phyloP scores from a whole-genome alignment of 176 grass and related monocot genomes.

The Carex myosuroides region DNA sequence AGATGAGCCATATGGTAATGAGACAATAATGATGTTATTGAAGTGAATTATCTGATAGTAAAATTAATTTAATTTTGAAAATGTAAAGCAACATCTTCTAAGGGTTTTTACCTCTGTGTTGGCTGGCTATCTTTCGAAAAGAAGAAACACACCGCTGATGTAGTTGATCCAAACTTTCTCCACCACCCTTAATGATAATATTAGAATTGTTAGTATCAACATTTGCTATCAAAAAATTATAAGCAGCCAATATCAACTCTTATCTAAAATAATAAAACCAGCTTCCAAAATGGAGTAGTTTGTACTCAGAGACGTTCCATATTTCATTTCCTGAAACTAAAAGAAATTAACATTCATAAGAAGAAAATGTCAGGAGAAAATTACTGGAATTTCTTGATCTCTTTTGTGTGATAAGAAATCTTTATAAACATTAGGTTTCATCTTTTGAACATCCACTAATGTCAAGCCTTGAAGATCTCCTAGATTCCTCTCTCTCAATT shows the following conservation, averaged over 20 bases:
- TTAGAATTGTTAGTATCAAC: not conserved
- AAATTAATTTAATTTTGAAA: not conserved
- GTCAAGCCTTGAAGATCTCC: constrained; percentile 84
- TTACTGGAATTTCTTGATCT: constrained; percentile 74
- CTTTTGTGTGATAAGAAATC: constrained; percentile 52
- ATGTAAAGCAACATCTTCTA: not conserved
- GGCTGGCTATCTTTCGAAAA: constrained; percentile 49
- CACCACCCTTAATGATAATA: constrained; percentile 59
- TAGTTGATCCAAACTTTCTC: constrained; percentile 80
- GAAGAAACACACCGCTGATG: constrained; percentile 64
- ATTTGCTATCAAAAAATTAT: not conserved
- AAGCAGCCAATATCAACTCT: not conserved
- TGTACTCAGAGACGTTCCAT: not conserved
- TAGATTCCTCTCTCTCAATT: constrained; percentile 66
- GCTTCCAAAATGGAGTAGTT: not conserved
- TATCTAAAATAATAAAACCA: not conserved
- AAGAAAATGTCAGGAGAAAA: not conserved
- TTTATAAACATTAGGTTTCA: constrained; percentile 62
- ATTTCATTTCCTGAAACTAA: constrained; percentile 4
- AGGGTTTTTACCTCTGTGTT: constrained; percentile 62
- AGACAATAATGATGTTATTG: not conserved
- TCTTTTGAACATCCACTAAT: constrained; percentile 43
- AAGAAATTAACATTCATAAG: not conserved
- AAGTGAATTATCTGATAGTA: not conserved
- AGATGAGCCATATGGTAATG: not conserved